Percentiles rank a stretch among this genome's conserved stretches.
Conservation (phyloP, 2,329 filamentous ascomycete genomes). For the Sporothrix schenckii region DNA sequence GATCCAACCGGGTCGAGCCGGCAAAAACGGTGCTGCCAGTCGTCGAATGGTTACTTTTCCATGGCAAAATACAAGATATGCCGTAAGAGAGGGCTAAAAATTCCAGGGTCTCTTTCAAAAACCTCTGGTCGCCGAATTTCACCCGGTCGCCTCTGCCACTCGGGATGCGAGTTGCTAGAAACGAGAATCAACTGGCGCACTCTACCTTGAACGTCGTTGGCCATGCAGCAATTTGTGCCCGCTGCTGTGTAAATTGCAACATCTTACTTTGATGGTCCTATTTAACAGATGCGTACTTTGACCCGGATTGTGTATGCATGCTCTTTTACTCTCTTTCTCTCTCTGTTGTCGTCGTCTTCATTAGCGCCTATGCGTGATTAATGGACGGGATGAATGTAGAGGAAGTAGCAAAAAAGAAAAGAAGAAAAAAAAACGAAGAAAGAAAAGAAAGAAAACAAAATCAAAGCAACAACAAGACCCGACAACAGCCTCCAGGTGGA, state of each 20-base stretch:
- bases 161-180: too few species aligned
- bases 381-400: background rate
- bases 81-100: too few species aligned
- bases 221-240: background rate
- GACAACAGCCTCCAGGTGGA: background rate
- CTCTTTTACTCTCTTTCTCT: too few species aligned
- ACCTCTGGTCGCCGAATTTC: background rate
- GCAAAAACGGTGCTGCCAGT: background rate
- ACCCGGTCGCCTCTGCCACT: too few species aligned
- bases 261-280: background rate
- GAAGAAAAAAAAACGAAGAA: background rate
- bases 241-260: background rate
- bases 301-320: background rate
- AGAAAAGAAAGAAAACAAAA: background rate
- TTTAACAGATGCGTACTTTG: background rate
- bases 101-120: background rate
- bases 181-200: background rate
- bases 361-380: background rate
- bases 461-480: too few species aligned
- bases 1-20: conserved; percentile 14
- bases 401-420: background rate
- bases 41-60: background rate
- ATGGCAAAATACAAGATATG: too few species aligned
- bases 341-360: too few species aligned
- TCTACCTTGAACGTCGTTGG: background rate